phyloP scores from a whole-genome alignment of 345 rosid species.

The Eucalyptus pauciflora region DNA sequence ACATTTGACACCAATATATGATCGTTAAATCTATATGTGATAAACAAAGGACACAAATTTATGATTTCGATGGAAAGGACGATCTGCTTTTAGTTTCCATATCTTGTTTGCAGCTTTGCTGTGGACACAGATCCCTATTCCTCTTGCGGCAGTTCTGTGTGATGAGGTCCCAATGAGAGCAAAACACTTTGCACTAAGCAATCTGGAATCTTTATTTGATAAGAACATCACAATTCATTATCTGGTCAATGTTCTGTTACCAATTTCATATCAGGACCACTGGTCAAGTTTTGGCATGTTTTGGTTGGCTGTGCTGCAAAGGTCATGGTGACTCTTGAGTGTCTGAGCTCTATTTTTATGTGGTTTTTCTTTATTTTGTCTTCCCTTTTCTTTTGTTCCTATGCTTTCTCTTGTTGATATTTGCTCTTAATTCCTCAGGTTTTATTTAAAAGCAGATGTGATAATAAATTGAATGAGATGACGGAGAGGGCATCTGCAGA shows the following conservation, averaged over 20 bases:
- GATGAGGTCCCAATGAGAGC: neutral
- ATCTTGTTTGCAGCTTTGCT: neutral
- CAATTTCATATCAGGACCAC: neutral
- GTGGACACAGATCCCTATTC: neutral
- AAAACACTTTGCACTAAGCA: neutral
- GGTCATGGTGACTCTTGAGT: neutral
- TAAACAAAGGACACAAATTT: neutral
- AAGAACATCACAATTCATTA: neutral
- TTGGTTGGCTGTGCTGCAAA: neutral
- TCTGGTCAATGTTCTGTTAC: neutral
- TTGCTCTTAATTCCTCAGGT: slow-evolving; percentile 29
- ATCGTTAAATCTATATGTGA: neutral
- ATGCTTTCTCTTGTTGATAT: neutral
- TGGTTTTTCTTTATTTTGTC: neutral
- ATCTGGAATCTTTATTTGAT: neutral
- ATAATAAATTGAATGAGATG: slow-evolving; percentile 88
- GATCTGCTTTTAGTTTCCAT: neutral
- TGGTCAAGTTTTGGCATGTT: neutral
- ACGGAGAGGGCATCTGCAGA: slow-evolving; percentile 88
- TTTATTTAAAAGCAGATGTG: slow-evolving; percentile 92
- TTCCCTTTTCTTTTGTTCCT: neutral
- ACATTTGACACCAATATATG: neutral
- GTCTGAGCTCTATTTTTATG: neutral
- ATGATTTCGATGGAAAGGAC: neutral
- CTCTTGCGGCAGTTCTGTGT: neutral